A percentile compares a stretch with the other conserved stretches of the same genome.
phyloP scores from a whole-genome alignment of 108 stramenopile genomes.

The Schizochytrium sp. region DNA sequence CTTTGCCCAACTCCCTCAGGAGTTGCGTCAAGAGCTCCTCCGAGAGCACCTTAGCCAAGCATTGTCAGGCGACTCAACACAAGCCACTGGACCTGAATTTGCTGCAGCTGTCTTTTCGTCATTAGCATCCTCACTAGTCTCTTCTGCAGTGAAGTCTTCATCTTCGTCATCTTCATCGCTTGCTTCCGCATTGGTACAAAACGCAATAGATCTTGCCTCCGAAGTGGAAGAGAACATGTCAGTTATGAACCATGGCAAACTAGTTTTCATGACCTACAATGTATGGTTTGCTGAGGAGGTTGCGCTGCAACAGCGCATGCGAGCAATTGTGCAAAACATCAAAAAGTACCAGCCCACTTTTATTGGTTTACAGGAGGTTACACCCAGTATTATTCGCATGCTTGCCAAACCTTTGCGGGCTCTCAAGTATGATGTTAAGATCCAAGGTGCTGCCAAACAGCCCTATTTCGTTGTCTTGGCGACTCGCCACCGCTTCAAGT shows the following conservation, averaged over 20 bases:
- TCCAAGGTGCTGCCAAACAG: neutral
- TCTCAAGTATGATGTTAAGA: slow-evolving; percentile 22
- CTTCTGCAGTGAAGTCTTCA: neutral
- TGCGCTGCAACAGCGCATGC: neutral
- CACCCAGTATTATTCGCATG: neutral
- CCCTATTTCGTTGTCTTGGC: slow-evolving; percentile 28
- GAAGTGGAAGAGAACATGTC: neutral
- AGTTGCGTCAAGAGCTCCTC: neutral
- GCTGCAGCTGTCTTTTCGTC: neutral
- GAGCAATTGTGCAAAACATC: neutral
- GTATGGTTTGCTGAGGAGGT: slow-evolving; percentile 45
- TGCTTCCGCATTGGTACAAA: neutral
- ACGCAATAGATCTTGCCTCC: neutral
- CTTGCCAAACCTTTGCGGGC: slow-evolving; percentile 15
- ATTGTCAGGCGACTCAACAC: no score
- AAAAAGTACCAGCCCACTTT: slow-evolving; percentile 7
- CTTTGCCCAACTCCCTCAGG: slow-evolving; percentile 6
- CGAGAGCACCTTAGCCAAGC: neutral
- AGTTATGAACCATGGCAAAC: neutral
- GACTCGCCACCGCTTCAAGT: neutral
- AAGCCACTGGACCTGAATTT: no score
- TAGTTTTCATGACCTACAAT: slow-evolving; percentile 36
- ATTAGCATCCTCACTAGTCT: neutral
- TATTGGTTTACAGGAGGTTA: slow-evolving; percentile 49
- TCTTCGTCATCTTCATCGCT: neutral